Percentiles rank a stretch among this genome's conserved stretches.
phyloP scores from a whole-genome alignment of 805 yeast species.

The Cyberlindnera misumaiensis region DNA sequence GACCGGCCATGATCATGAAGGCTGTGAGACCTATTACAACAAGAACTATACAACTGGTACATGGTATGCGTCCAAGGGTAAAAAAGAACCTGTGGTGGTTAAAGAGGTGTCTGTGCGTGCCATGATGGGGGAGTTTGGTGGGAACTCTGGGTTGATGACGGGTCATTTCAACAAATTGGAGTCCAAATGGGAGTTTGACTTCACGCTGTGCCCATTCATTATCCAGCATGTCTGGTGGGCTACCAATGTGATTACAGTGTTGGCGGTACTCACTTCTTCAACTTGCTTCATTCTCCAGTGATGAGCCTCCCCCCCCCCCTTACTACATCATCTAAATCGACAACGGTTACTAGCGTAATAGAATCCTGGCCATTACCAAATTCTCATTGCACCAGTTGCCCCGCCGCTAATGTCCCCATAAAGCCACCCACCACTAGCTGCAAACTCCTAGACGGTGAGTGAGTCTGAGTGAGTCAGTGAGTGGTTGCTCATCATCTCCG shows the following conservation, averaged over 20 bases:
- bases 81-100: conserved; percentile 32
- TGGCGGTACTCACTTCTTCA: conserved; percentile 36
- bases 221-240: conserved; percentile 97
- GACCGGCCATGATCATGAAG: conserved; percentile 96
- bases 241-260: conserved; percentile 46
- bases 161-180: conserved; percentile 49
- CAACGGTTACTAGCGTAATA: too few species aligned
- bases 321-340: too few species aligned
- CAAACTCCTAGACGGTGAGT: too few species aligned
- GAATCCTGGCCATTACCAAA: too few species aligned
- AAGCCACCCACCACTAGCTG: too few species aligned
- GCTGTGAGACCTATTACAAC: conserved; percentile 72
- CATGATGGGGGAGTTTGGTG: conserved; percentile 95
- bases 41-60: conserved; percentile 30
- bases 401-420: too few species aligned
- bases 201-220: conserved; percentile 69
- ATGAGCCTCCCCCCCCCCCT: too few species aligned
- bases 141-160: conserved; percentile 79
- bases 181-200: conserved; percentile 58
- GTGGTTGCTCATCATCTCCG: too few species aligned
- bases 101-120: conserved; percentile 82
- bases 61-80: conserved; percentile 54
- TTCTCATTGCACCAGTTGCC: too few species aligned
- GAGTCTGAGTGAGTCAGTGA: too few species aligned
- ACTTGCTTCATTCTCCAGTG: conserved; percentile 15